These are phyloP conservation scores for Vitis hybrid DNA, from an alignment of 177 flowering plant species.

Conservation along the genomic window DNA sequence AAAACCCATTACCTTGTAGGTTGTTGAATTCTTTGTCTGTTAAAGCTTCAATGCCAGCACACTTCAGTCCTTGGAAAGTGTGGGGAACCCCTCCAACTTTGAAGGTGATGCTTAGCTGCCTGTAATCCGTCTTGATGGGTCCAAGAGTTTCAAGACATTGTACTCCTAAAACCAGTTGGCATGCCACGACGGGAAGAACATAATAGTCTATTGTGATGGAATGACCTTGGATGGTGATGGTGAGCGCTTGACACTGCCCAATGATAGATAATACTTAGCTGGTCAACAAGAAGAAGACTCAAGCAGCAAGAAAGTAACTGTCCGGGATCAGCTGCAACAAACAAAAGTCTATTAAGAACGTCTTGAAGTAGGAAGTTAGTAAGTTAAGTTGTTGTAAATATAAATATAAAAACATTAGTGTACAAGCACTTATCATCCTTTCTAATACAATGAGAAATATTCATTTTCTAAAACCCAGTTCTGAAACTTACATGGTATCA, in stretches of 20 bases:
- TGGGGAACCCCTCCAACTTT: not conserved
- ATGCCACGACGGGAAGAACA: not conserved
- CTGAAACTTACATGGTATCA: too few species aligned
- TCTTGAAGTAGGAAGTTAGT: too few species aligned
- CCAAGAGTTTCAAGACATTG: not conserved
- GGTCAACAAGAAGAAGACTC: too few species aligned
- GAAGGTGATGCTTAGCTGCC: not conserved
- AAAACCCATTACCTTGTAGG: conserved; percentile 5
- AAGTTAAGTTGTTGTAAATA: too few species aligned
- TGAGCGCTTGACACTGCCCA: not conserved
- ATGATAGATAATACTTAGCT: too few species aligned
- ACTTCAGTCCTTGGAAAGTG: conserved; percentile 5
- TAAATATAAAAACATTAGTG: too few species aligned
- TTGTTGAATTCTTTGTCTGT: not conserved
- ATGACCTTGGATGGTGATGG: not conserved
- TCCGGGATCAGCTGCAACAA: too few species aligned
- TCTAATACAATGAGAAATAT: too few species aligned
- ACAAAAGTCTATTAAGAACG: too few species aligned
- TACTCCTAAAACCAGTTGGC: not conserved
- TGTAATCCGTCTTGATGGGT: conserved; percentile 3
- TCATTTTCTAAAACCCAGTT: too few species aligned
- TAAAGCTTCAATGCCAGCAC: not conserved
- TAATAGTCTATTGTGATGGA: not conserved
- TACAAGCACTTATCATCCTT: too few species aligned
- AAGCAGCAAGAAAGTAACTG: too few species aligned